These are phyloP conservation scores for Fusarium circinatum DNA, from an alignment of 2,329 filamentous ascomycete genomes.

Conservation along the genomic window DNA sequence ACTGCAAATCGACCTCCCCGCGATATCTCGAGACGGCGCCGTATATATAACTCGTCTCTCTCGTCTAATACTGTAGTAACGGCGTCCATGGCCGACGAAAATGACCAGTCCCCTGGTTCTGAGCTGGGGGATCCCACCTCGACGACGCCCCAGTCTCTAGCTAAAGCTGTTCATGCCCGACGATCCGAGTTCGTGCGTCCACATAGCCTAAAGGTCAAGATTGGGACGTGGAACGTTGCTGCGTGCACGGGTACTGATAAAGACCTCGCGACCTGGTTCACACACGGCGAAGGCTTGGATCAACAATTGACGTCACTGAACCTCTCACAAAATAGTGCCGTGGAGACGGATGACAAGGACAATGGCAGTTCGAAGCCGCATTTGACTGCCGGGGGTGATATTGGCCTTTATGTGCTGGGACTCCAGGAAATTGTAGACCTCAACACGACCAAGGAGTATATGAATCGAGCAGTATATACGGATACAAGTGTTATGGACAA, in stretches of 20 bases:
- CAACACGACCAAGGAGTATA: conserved; percentile 79
- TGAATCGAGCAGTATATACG: conserved; percentile 72
- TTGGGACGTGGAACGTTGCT: conserved; percentile 96
- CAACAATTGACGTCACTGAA: conserved; percentile 68
- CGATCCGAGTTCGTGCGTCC: conserved; percentile 81
- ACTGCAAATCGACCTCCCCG: conserved; percentile 38
- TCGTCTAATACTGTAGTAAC: conserved; percentile 36
- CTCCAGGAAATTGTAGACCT: conserved; percentile 94
- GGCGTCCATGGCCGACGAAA: conserved; percentile 43
- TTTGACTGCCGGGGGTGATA: conserved; percentile 70
- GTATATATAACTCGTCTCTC: conserved; percentile 22
- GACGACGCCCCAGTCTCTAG: conserved; percentile 67
- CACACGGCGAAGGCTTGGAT: conserved; percentile 77
- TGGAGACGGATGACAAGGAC: conserved; percentile 47
- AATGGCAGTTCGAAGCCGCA: conserved; percentile 48
- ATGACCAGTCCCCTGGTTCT: conserved; percentile 49
- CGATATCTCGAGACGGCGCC: conserved; percentile 42
- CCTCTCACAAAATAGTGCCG: conserved; percentile 53
- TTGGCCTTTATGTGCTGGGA: conserved; percentile 89
- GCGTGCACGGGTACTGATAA: conserved; percentile 85
- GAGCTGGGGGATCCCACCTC: conserved; percentile 57
- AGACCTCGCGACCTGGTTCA: conserved; percentile 90
- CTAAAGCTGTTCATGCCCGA: conserved; percentile 74
- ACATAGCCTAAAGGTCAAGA: conserved; percentile 82
- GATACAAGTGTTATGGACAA: conserved; percentile 77